Percentiles rank a stretch among this genome's conserved stretches.
Conservation (phyloP, 257 asterid species). For the Solanum dulcamara region DNA sequence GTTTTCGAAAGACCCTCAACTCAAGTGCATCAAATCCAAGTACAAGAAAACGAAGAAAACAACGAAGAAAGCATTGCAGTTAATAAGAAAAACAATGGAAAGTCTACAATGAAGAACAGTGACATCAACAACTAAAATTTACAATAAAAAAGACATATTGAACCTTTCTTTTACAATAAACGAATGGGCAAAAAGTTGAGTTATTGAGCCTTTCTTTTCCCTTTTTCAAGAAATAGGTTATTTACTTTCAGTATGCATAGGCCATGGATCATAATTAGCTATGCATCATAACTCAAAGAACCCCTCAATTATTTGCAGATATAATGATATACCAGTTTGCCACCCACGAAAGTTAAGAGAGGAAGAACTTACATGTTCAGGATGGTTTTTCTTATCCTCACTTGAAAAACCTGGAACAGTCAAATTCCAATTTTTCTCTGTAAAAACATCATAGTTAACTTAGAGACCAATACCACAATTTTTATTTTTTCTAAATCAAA, state of each 20-base stretch:
- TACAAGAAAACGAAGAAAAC: too few relatives aligned
- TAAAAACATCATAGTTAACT: slow-evolving; percentile 2
- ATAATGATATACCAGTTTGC: not conserved
- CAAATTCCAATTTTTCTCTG: slow-evolving; percentile 87
- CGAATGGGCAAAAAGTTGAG: not conserved
- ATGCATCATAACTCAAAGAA: not conserved
- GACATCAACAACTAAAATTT: not conserved
- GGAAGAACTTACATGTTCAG: slow-evolving; percentile 42
- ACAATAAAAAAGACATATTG: not conserved
- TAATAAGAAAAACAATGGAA: too few relatives aligned
- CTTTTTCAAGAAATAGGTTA: not conserved
- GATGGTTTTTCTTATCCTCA: slow-evolving; percentile 44
- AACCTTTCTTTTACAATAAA: too few relatives aligned
- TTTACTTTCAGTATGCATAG: not conserved
- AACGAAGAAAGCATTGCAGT: too few relatives aligned
- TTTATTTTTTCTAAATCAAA: not conserved
- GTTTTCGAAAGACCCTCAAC: too few relatives aligned
- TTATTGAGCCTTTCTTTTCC: not conserved
- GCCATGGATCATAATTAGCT: not conserved
- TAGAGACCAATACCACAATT: not conserved
- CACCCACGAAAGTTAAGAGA: not conserved
- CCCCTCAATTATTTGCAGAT: not conserved
- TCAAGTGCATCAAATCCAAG: too few relatives aligned
- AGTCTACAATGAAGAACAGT: too few relatives aligned
- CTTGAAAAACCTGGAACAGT: slow-evolving; percentile 83